Base-by-base conservation (phyloP, 768 basidiomycete species). In the Agaricus blazei region DNA sequence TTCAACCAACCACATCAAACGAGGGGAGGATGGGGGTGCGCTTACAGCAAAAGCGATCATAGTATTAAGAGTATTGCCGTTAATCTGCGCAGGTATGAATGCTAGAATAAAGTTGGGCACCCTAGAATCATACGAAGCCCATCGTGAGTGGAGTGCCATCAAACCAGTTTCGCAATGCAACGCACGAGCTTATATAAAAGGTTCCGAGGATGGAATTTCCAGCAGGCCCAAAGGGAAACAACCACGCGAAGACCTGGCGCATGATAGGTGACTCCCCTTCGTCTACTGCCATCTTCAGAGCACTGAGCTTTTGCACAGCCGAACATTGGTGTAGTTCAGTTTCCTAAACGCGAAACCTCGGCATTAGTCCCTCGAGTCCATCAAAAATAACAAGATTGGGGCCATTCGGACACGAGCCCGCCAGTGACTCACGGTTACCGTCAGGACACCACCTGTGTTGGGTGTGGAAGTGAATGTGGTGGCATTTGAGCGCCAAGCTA, bases 171-270 rank as follows among this genome's bases (percentile, higher is more conserved):
- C 41, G 55, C 59, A 58, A 51, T 51, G 58, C 43, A 48, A 81
- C 90, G 65, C 68, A 94, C 93, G 92, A 95, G 78, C 90, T 93
- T 72, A 95, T 95, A 75, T 95, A 95, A 77, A 95, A 93, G 19
- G 93, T 95, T 59, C 90, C 93, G 28, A 95, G 77, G 54, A 97
- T 77, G 38, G 90, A 87, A 69, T 93, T 94, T 85, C 86, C 90
- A 6, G 83, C 93, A 56, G 91, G 92, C 34, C 90, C 88, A 64
- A 95, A 96, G 36, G 93, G 93, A 66, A 96, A 96, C 56, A 94
- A 71, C 73, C 81, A 82, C 4, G 79, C 75, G 70, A 95, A 95
- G 36, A 92, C 76, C 63, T 84, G 80, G 54, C 87, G 85, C 84
- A 93, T 82, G 46, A 90, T 67, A 29, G 88, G 86, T 27, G 88